Conservation (phyloP, 768 basidiomycete species). For the Suillus cothurnatus region DNA sequence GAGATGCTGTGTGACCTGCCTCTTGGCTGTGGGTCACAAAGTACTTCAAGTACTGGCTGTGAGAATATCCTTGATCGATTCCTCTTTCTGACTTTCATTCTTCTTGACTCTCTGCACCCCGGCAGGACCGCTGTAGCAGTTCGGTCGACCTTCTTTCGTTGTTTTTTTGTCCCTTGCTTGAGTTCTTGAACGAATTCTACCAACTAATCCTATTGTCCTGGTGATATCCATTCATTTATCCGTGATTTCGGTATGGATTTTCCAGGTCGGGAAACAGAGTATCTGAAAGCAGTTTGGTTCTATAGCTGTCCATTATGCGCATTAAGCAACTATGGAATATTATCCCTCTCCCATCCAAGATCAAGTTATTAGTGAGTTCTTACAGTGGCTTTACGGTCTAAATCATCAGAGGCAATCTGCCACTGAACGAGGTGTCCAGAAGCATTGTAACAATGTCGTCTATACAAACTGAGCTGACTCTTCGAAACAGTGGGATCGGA, state of each 20-base stretch:
- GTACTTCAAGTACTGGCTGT: neutral
- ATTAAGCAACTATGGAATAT: constrained; percentile 40
- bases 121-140: constrained; percentile 39
- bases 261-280: neutral
- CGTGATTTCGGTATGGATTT: constrained; percentile 16
- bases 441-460: neutral
- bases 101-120: constrained; percentile 27
- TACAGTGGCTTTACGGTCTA: neutral
- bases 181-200: constrained; percentile 29
- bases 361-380: constrained; percentile 51
- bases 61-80: constrained; percentile 4
- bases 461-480: neutral
- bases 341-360: constrained; percentile 39
- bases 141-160: constrained; percentile 11
- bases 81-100: constrained; percentile 26
- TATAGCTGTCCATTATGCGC: constrained; percentile 35
- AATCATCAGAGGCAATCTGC: neutral
- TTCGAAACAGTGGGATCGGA: constrained; percentile 59
- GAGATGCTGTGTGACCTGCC: constrained; percentile 3
- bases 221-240: constrained; percentile 41
- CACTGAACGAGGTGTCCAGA: neutral
- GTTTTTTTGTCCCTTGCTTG: constrained; percentile 12
- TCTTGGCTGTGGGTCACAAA: neutral
- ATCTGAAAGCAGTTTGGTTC: neutral
- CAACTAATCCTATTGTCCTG: constrained; percentile 38